A percentile compares a stretch with the other conserved stretches of the same genome.
phyloP scores from a whole-genome alignment of 2,329 filamentous ascomycete genomes.

The Calonectria pauciramosa region DNA sequence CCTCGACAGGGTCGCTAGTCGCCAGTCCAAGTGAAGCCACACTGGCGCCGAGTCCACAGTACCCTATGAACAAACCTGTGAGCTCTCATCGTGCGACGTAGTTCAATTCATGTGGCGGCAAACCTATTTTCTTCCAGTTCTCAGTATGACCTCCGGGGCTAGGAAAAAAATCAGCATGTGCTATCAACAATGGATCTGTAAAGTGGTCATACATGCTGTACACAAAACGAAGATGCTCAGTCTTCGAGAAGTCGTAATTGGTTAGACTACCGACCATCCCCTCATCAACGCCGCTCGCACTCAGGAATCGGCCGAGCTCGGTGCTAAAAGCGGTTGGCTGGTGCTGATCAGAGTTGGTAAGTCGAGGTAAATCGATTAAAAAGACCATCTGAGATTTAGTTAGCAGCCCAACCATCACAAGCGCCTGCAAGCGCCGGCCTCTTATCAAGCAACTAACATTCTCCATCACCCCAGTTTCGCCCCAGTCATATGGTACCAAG shows the following conservation, averaged over 20 bases:
- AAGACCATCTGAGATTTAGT: conserved; percentile 76
- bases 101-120: conserved; percentile 35
- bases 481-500: conserved; percentile 89
- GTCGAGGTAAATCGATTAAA: conserved; percentile 87
- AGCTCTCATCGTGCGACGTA: conserved; percentile 37
- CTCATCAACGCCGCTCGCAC: conserved; percentile 74
- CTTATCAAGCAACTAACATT: conserved; percentile 68
- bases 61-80: conserved; percentile 63
- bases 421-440: conserved; percentile 26
- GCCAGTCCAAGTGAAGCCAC: conserved; percentile 74
- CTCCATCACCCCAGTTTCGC: conserved; percentile 86
- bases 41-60: conserved; percentile 79
- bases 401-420: conserved; percentile 34
- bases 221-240: conserved; percentile 81
- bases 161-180: conserved; percentile 32
- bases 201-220: conserved; percentile 78
- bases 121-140: conserved; percentile 49
- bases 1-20: conserved; percentile 67
- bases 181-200: conserved; percentile 18
- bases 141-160: conserved; percentile 54
- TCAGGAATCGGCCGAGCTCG: conserved; percentile 79
- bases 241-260: conserved; percentile 86
- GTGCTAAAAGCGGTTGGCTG: conserved; percentile 70
- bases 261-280: conserved; percentile 76
- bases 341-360: conserved; percentile 51